Base-by-base conservation (phyloP, 805 yeast genomes). In the Maudiozyma pseudohumilis region DNA sequence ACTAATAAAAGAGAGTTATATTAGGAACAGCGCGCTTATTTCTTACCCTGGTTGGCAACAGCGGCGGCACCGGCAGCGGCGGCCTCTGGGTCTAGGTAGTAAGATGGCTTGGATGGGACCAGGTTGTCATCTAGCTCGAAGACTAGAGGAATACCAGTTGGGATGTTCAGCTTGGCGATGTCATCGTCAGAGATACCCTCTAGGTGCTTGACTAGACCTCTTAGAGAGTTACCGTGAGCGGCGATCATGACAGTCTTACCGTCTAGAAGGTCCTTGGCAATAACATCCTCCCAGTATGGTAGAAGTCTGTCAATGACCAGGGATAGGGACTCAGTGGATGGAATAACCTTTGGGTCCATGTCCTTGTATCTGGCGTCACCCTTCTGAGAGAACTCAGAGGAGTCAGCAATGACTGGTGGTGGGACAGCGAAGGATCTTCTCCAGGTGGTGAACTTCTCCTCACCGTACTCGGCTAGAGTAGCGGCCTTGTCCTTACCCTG, bases 31-130 rank as follows among this genome's bases (percentile, higher is more conserved):
- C n/a, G n/a, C n/a, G n/a, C 24, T 43, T 49, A 45, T 45, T 75
- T 76, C 63, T 72, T 72, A 65, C 97, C 97, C 73, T 88, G 97
- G 56, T 85, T 85, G 56, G 96, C 97, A 55, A 88, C 97, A 44
- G 96, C 96, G 61, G 96, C 96, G 50, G 96, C 97, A 75, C 97
- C 97, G 40, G 96, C 96, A 49, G 88, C 95, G 59, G 97, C 97
- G 59, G 96, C 97, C 72, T 86, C 96, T 59, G 97, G 97, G 71
- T 88, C 97, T 69, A 88, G 80, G 80, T 88, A 88, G 77, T 88
- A 86, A 55, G 94, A 78, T 53, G 86, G 82, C 79, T 87, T 87
- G 62, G 80, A 71, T 69, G 96, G 96, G 69, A 77, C 76, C 69
- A 88, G 77, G 59, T 74, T 61, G 38, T 74, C 81, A 64, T 88